Percentiles rank a stretch among this genome's conserved stretches.
These are phyloP conservation scores for Claviceps paspali DNA, from an alignment of 2,329 filamentous ascomycete genomes.

Conservation along the genomic window DNA sequence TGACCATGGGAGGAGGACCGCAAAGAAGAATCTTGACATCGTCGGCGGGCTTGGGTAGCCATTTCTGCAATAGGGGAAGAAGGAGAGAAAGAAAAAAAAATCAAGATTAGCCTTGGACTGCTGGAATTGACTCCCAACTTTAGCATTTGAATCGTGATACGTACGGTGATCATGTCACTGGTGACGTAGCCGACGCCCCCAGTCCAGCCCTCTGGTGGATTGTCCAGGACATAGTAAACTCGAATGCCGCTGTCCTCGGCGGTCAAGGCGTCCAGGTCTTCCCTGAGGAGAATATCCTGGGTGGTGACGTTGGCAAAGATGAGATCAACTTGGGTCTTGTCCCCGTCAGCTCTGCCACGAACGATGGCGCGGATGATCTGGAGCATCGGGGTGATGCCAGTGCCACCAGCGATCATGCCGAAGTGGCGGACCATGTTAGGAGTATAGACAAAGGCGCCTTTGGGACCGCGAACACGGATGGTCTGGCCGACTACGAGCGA, in stretches of 20 bases:
- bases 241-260: conserved; percentile 68
- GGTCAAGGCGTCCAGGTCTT: conserved; percentile 71
- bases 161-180: conserved; percentile 80
- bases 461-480: conserved; percentile 85
- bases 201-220: conserved; percentile 80
- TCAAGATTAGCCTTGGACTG: not conserved
- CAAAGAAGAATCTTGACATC: conserved; percentile 93
- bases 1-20: conserved; percentile 92
- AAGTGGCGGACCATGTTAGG: conserved; percentile 95
- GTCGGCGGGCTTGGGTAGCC: conserved; percentile 63
- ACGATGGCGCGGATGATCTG: conserved; percentile 88
- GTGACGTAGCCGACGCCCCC: conserved; percentile 94
- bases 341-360: conserved; percentile 60
- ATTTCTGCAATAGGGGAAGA: conserved; percentile 30
- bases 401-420: conserved; percentile 95
- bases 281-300: conserved; percentile 84
- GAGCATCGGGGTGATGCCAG: conserved; percentile 96
- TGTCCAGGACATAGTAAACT: conserved; percentile 92
- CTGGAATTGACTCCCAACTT: not conserved
- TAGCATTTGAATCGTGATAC: conserved; percentile 8
- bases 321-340: conserved; percentile 79
- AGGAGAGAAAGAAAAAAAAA: not conserved
- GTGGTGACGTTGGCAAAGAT: conserved; percentile 94
- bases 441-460: conserved; percentile 94
- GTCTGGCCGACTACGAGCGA: conserved; percentile 67